These are phyloP conservation scores for Enterocytospora artemiae DNA, from an alignment of 371 early-diverging fungal genomes.

Conservation along the genomic window DNA sequence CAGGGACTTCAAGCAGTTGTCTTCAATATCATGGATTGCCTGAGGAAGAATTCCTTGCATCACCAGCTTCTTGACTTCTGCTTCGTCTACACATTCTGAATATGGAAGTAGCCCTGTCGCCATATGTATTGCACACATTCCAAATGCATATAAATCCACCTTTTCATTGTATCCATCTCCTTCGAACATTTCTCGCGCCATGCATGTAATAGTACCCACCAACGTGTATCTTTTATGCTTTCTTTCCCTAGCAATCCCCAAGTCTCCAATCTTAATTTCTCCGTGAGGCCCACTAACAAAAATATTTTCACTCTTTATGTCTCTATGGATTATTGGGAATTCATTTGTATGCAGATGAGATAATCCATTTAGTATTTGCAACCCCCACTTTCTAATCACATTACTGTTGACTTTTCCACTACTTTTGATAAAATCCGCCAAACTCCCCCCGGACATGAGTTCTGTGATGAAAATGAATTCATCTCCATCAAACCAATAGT, in stretches of 20 bases:
- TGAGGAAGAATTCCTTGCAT: conserved; percentile 70
- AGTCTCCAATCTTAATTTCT: conserved; percentile 78
- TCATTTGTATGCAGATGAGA: conserved; percentile 67
- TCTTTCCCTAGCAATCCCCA: conserved; percentile 74
- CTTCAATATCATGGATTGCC: conserved; percentile 63
- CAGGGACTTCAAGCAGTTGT: conserved; percentile 65
- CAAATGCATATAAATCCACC: conserved; percentile 79
- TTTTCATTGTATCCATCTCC: conserved; percentile 75
- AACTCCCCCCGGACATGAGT: conserved; percentile 76
- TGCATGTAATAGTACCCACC: conserved; percentile 76
- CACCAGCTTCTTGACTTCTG: conserved; percentile 72
- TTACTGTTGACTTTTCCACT: conserved; percentile 55
- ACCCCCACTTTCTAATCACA: conserved; percentile 42
- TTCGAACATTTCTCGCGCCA: conserved; percentile 60
- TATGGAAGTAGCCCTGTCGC: conserved; percentile 76
- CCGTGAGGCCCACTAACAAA: conserved; percentile 78
- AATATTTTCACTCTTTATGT: conserved; percentile 66
- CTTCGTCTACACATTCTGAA: conserved; percentile 70
- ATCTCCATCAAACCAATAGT: conserved; percentile 63
- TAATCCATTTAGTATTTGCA: conserved; percentile 63
- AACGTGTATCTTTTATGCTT: conserved; percentile 69
- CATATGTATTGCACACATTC: conserved; percentile 77
- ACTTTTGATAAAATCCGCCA: conserved; percentile 63
- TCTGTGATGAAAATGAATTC: conserved; percentile 78
- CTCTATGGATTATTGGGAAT: conserved; percentile 75